These are phyloP conservation scores for Suillus hirtellus DNA, from an alignment of 768 basidiomycete species.

Conservation along the genomic window DNA sequence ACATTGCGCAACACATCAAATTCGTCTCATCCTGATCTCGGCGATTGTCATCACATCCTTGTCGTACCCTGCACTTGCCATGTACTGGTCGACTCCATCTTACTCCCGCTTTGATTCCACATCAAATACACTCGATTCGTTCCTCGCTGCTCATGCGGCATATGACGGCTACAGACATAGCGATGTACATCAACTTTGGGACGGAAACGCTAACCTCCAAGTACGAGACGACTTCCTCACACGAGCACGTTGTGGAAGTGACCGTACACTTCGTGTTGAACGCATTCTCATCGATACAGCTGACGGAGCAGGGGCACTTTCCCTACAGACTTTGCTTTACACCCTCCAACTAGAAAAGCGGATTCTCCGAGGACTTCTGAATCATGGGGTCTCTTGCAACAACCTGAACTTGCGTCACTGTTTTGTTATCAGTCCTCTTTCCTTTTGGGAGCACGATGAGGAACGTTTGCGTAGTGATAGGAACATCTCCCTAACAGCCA, in stretches of 20 bases:
- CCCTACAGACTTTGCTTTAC: constrained; percentile 59
- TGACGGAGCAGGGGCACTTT: constrained; percentile 52
- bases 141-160: constrained; percentile 53
- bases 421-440: constrained; percentile 70
- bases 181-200: constrained; percentile 75
- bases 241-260: constrained; percentile 68
- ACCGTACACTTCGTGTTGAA: constrained; percentile 74
- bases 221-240: constrained; percentile 70
- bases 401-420: constrained; percentile 54
- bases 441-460: constrained; percentile 73
- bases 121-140: constrained; percentile 60
- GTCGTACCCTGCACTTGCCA: constrained; percentile 86
- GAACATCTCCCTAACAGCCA: constrained; percentile 62
- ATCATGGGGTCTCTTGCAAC: constrained; percentile 52
- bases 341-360: constrained; percentile 64
- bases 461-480: constrained; percentile 50
- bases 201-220: constrained; percentile 60
- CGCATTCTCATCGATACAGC: constrained; percentile 58
- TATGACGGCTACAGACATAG: constrained; percentile 55
- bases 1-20: constrained; percentile 89
- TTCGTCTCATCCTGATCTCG: constrained; percentile 84
- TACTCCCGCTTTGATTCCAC: constrained; percentile 56
- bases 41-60: constrained; percentile 86
- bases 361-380: constrained; percentile 47
- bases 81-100: constrained; percentile 75